Evolutionary conservation across 805 yeast species (phyloP).

Genomic region (Saturnispora gosingensis): DNA sequence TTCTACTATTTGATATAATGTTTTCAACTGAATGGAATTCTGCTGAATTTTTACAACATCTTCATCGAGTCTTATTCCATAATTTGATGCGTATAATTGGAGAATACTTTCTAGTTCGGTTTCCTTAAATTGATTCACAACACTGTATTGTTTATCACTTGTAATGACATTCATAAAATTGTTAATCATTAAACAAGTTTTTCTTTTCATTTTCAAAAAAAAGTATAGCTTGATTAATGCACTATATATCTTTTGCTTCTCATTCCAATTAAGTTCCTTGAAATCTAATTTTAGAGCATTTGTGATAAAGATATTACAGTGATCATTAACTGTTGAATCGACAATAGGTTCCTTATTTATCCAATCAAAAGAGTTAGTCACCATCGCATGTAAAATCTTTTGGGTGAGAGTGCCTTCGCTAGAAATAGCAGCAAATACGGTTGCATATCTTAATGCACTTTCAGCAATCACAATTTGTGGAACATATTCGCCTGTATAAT

Average conservation of each 20-base stretch:
- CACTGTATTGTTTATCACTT: constrained; percentile 8
- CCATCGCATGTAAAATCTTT: constrained; percentile 34
- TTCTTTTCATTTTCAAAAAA: constrained; percentile 52
- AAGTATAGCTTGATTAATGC: constrained; percentile 58
- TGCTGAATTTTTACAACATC: not conserved
- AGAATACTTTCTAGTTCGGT: constrained; percentile 24
- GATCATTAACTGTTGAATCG: constrained; percentile 23
- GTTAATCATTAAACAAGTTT: constrained; percentile 59
- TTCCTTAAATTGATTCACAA: constrained; percentile 9
- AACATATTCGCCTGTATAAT: constrained; percentile 60
- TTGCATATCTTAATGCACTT: constrained; percentile 51
- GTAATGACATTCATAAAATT: constrained; percentile 46
- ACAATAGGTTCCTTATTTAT: not conserved
- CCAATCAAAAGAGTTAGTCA: constrained; percentile 28
- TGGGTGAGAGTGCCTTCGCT: constrained; percentile 40
- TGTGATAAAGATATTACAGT: constrained; percentile 42
- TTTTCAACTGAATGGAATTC: constrained; percentile 31
- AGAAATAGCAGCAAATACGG: constrained; percentile 46
- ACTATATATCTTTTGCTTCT: constrained; percentile 56
- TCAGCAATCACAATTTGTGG: constrained; percentile 79
- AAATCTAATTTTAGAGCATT: constrained; percentile 38
- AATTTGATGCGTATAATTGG: constrained; percentile 40
- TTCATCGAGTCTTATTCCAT: constrained; percentile 33
- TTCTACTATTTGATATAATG: constrained; percentile 34
- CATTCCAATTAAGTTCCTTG: constrained; percentile 34